Evolutionary conservation across 306 rosid genomes (phyloP).

Genomic region (Glycine latifolia): DNA sequence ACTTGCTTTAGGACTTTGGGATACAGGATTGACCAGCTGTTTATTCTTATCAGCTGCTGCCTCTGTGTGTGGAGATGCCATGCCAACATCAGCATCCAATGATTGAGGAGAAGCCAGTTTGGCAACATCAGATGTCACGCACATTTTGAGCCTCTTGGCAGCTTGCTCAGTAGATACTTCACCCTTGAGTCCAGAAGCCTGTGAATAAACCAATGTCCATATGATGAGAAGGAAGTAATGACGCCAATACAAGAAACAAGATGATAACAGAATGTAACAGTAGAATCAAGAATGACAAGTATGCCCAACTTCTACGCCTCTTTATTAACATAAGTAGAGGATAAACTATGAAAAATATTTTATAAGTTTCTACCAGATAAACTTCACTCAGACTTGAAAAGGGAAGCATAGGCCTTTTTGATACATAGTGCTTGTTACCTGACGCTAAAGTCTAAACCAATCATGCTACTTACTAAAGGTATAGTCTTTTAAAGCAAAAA

Average conservation of each 20-base stretch:
- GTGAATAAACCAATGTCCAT: slow-evolving; percentile 47
- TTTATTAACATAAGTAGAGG: slow-evolving; percentile 8
- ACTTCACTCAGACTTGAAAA: slow-evolving; percentile 23
- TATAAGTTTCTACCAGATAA: slow-evolving; percentile 13
- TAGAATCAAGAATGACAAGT: background rate
- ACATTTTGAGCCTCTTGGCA: slow-evolving; percentile 79
- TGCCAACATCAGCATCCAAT: slow-evolving; percentile 54
- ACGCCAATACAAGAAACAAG: slow-evolving; percentile 22
- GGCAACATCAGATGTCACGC: slow-evolving; percentile 55
- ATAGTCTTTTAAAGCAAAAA: slow-evolving; percentile 28
- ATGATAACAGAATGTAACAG: slow-evolving; percentile 24
- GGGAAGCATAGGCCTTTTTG: slow-evolving; percentile 33
- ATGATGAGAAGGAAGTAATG: slow-evolving; percentile 34
- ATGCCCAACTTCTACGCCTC: slow-evolving; percentile 27
- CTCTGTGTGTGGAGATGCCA: slow-evolving; percentile 61
- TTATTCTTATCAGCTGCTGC: slow-evolving; percentile 59
- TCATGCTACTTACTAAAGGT: slow-evolving; percentile 22
- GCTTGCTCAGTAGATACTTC: slow-evolving; percentile 70
- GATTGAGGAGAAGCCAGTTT: slow-evolving; percentile 64
- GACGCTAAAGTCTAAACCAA: slow-evolving; percentile 23
- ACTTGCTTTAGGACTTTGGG: slow-evolving; percentile 70
- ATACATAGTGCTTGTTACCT: slow-evolving; percentile 17
- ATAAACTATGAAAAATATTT: slow-evolving; percentile 37
- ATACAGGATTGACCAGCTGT: slow-evolving; percentile 49
- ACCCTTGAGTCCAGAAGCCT: slow-evolving; percentile 79